A percentile compares a stretch with the other conserved stretches of the same genome.
Evolutionary conservation across 2,329 filamentous ascomycete species (phyloP).

Genomic region (Pseudogymnoascus sp.): DNA sequence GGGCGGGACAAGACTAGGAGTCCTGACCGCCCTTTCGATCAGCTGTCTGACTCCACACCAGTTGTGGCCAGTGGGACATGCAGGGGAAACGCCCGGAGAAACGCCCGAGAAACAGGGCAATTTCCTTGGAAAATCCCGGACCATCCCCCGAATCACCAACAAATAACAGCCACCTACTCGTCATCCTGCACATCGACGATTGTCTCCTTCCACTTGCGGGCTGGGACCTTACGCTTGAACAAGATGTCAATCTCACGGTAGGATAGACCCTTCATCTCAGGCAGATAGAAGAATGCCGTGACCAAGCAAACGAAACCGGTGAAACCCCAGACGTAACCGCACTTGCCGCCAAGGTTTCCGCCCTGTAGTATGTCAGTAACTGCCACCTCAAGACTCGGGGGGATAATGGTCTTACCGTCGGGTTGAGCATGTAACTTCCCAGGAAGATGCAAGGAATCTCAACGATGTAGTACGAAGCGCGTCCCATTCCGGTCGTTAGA

Average conservation of each 20-base stretch:
- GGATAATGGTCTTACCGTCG: slow-evolving; percentile 30
- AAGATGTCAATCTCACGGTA: slow-evolving; percentile 43
- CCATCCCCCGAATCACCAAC: neutral
- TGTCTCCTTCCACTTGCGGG: slow-evolving; percentile 41
- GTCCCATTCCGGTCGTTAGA: slow-evolving; percentile 57
- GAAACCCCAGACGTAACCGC: neutral
- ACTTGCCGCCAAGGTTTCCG: neutral
- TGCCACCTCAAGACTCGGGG: neutral
- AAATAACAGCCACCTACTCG: slow-evolving; percentile 41
- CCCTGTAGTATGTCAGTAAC: slow-evolving; percentile 24
- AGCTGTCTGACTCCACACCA: no score
- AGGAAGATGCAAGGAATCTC: slow-evolving; percentile 62
- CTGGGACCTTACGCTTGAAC: slow-evolving; percentile 33
- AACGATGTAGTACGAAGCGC: slow-evolving; percentile 55
- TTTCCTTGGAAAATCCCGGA: neutral
- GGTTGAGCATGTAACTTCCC: slow-evolving; percentile 53
- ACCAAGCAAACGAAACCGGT: neutral
- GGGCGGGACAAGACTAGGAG: no score
- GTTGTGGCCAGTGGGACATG: neutral
- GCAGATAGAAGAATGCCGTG: slow-evolving; percentile 26
- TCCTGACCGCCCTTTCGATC: no score
- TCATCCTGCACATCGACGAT: slow-evolving; percentile 52
- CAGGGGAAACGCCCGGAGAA: no score
- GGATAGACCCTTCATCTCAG: slow-evolving; percentile 45
- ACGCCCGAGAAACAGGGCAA: neutral